Conservation (phyloP, 2,329 filamentous ascomycete genomes). For the Peltaster fructicola region DNA sequence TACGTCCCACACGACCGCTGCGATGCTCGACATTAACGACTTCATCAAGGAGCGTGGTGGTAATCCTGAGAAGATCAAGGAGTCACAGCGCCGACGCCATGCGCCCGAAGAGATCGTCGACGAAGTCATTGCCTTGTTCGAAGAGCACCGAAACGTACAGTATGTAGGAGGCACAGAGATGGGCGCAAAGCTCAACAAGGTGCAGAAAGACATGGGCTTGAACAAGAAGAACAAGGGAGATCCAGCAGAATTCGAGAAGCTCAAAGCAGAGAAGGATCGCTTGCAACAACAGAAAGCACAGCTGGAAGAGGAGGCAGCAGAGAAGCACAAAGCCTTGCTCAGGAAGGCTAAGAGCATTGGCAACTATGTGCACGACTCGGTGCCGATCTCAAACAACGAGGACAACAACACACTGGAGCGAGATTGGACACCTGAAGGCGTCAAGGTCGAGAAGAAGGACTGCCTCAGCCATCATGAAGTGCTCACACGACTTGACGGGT, state of each 20-base stretch:
- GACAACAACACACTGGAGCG: slow-evolving; percentile 61
- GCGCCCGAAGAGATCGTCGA: slow-evolving; percentile 74
- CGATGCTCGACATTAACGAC: slow-evolving; percentile 31
- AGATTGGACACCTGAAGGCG: slow-evolving; percentile 65
- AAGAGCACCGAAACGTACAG: slow-evolving; percentile 56
- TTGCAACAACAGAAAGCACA: slow-evolving; percentile 70
- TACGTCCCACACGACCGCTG: slow-evolving; percentile 5
- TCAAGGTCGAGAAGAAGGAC: slow-evolving; percentile 55
- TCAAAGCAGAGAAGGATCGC: slow-evolving; percentile 60
- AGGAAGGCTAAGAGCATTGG: slow-evolving; percentile 71
- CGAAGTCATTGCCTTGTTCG: slow-evolving; percentile 72
- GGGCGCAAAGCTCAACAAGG: slow-evolving; percentile 67
- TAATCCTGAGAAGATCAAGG: slow-evolving; percentile 77
- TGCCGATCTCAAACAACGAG: slow-evolving; percentile 70
- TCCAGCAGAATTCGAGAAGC: slow-evolving; percentile 59
- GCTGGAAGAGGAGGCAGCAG: slow-evolving; percentile 52
- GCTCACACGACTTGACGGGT: slow-evolving; percentile 69
- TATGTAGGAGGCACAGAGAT: slow-evolving; percentile 51
- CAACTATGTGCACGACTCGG: slow-evolving; percentile 79
- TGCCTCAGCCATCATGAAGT: slow-evolving; percentile 90
- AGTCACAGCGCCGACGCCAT: slow-evolving; percentile 70
- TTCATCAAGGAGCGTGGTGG: slow-evolving; percentile 64
- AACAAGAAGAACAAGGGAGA: slow-evolving; percentile 95
- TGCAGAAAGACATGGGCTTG: slow-evolving; percentile 75
- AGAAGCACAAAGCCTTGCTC: slow-evolving; percentile 59